These are phyloP conservation scores for Protomyces inouyei DNA, from an alignment of 1,139 yeast species.

Conservation along the genomic window DNA sequence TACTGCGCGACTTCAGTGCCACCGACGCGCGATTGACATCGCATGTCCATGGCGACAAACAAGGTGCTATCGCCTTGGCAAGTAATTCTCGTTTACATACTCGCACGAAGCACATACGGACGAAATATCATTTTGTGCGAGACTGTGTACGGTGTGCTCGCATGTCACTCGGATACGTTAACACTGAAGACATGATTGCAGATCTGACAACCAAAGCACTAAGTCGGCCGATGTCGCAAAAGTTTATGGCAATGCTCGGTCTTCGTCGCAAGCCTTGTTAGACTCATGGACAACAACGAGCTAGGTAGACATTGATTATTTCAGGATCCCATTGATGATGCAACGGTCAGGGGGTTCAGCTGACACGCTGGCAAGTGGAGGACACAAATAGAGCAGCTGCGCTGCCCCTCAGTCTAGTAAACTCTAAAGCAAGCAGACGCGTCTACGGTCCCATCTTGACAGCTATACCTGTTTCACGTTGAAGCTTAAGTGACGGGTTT, in stretches of 20 bases:
- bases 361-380: no score
- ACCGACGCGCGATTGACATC: neutral
- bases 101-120: constrained; percentile 30
- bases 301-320: no score
- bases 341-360: no score
- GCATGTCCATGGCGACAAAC: constrained; percentile 26
- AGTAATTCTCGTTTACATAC: constrained; percentile 28
- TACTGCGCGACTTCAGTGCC: neutral
- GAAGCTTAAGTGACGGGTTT: no score
- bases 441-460: no score
- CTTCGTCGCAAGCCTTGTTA: neutral
- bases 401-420: no score
- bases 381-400: no score
- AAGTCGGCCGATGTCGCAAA: neutral
- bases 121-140: constrained; percentile 28
- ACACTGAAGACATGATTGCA: neutral
- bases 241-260: neutral
- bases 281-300: no score
- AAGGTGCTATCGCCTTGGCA: constrained; percentile 29
- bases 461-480: no score
- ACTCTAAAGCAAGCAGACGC: no score
- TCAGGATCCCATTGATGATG: no score
- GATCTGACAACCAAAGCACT: neutral
- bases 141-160: constrained; percentile 2
- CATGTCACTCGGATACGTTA: neutral